Evolutionary conservation across 2,329 filamentous ascomycete species (phyloP), one percentile per base, ranked within the genome.

Genomic region (Neurospora crassa): DNA sequence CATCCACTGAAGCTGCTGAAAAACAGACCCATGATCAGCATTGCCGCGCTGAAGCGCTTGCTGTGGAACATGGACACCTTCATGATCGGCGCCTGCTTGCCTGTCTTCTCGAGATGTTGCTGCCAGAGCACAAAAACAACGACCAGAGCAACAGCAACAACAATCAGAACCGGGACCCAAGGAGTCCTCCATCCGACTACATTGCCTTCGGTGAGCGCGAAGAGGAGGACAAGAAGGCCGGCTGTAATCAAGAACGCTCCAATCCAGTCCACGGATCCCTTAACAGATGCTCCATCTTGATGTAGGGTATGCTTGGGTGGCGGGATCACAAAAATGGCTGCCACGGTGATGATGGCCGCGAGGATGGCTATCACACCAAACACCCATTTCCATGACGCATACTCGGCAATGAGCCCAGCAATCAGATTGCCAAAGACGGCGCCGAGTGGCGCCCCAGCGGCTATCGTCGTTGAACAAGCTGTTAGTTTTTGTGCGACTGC

Each of bases 1-100:
- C 86, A 91, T 78, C 90, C 89, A 80, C 90, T 91, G 81, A 92
- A 92, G 1, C 84, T 83, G 20, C 86, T 85, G 76, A 90, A 92
- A 80, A 91, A 92, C 1, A 92, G 78, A 0, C 83, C 83, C 86
- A 91, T 91, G 75, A 90, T 88, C 41, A 85, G 77, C 82, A 92
- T 88, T 18, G 88, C 89, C 7, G 88, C 86, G 42, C 84, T 86
- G 76, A 92, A 91, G 7, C 83, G 84, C 5, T 80, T 78, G 77
- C 86, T 90, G 53, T 81, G 81, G 79, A 92, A 92, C 45, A 90
- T 83, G 29, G 87, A 89, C 8, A 91, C 82, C 75, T 90, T 90
- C 81, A 92, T 88, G n/a, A 92, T 81, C 0, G 90, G 90, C 0
- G 84, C 81, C 0, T 82, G 79, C 2, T 79, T 78, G 0, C 80